Evolutionary conservation across 176 grass and related monocot genomes (phyloP).

Genomic region (Musa schizocarpa): DNA sequence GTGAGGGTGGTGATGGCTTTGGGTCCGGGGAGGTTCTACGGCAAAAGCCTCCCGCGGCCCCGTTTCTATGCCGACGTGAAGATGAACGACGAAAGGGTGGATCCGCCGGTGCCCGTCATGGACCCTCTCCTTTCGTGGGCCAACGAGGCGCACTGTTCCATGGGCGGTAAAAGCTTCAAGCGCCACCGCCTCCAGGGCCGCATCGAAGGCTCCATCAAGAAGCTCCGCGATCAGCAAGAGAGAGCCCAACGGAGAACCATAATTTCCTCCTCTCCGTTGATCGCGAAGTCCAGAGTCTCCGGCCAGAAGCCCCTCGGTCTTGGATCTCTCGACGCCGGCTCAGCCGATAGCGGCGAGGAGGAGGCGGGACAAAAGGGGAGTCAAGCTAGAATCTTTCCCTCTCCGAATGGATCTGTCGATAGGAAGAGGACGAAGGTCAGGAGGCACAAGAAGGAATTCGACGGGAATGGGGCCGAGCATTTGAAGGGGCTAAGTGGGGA

Average conservation of each 20-base stretch:
- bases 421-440: constrained; percentile 50
- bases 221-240: constrained; percentile 44
- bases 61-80: constrained; percentile 53
- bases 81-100: constrained; percentile 29
- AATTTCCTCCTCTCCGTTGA: constrained; percentile 17
- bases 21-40: constrained; percentile 68
- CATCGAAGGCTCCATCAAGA: constrained; percentile 74
- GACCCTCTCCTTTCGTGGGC: constrained; percentile 70
- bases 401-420: neutral
- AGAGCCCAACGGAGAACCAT: neutral
- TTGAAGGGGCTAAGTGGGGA: constrained; percentile 1
- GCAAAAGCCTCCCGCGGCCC: constrained; percentile 54
- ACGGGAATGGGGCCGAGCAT: constrained; percentile 39
- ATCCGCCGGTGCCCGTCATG: constrained; percentile 48
- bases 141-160: constrained; percentile 80
- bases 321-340: constrained; percentile 27
- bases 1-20: constrained; percentile 57
- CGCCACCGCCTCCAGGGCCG: constrained; percentile 76
- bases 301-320: neutral
- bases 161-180: constrained; percentile 61
- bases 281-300: constrained; percentile 22
- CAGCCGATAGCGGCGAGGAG: constrained; percentile 24
- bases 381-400: neutral
- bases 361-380: constrained; percentile 23
- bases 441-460: constrained; percentile 57